Evolutionary conservation across 257 asterid genomes (phyloP).

Genomic region (Forsythia viridissima): DNA sequence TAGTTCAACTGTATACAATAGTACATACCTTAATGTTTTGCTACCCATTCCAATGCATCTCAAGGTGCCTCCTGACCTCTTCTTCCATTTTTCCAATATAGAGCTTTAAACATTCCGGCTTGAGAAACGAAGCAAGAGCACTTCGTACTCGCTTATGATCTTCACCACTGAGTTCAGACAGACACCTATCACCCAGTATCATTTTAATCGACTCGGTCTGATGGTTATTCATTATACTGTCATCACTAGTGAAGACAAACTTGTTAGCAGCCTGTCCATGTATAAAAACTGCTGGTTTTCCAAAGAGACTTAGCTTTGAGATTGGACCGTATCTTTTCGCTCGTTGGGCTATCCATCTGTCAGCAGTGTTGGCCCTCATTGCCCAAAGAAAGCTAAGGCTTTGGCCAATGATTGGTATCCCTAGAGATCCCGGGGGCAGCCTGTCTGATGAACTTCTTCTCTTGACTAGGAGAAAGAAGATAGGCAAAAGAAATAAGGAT

Average conservation of each 20-base stretch:
- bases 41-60: slow-evolving; percentile 61
- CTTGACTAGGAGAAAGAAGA: slow-evolving; percentile 27
- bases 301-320: slow-evolving; percentile 72
- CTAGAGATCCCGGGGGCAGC: slow-evolving; percentile 72
- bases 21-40: slow-evolving; percentile 46
- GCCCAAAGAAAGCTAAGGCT: slow-evolving; percentile 63
- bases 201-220: slow-evolving; percentile 57
- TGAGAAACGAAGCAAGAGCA: slow-evolving; percentile 64
- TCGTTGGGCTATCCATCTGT: slow-evolving; percentile 57
- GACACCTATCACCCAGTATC: slow-evolving; percentile 59
- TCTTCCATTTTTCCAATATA: slow-evolving; percentile 62
- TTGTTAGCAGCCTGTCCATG: slow-evolving; percentile 81
- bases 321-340: slow-evolving; percentile 54
- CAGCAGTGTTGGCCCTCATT: slow-evolving; percentile 72
- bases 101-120: slow-evolving; percentile 62
- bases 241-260: slow-evolving; percentile 54
- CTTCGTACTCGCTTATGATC: slow-evolving; percentile 64
- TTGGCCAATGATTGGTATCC: slow-evolving; percentile 67
- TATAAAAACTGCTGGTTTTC: slow-evolving; percentile 65
- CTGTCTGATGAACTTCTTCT: slow-evolving; percentile 22
- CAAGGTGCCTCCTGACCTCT: slow-evolving; percentile 51
- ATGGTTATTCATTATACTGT: slow-evolving; percentile 41
- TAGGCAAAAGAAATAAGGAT: slow-evolving; percentile 36
- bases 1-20: not conserved
- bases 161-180: slow-evolving; percentile 62